Evolutionary conservation across 352 stramenopile species (phyloP).

Genomic region (Phytophthora rubi): DNA sequence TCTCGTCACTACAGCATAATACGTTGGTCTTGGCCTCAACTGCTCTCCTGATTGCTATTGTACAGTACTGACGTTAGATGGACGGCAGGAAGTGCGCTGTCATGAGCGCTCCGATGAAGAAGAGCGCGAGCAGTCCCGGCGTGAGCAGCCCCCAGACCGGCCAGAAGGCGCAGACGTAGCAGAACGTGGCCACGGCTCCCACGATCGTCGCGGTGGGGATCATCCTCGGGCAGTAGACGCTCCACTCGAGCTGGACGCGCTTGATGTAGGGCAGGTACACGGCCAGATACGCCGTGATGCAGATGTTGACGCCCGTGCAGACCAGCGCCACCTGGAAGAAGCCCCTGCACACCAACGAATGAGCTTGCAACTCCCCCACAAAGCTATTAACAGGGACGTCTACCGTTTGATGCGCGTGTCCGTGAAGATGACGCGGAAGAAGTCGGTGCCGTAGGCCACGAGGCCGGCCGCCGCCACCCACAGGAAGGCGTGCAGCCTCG

Average conservation of each 20-base stretch:
- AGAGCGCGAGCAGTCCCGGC: constrained; percentile 87
- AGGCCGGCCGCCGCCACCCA: constrained; percentile 66
- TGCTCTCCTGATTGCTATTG: not conserved
- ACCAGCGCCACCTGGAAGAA: constrained; percentile 84
- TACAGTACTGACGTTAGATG: constrained; percentile 43
- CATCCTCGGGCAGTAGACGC: constrained; percentile 93
- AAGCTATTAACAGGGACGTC: not conserved
- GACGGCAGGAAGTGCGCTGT: constrained; percentile 93
- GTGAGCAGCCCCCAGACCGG: constrained; percentile 93
- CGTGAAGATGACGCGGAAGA: constrained; percentile 73
- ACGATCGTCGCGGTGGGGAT: constrained; percentile 87
- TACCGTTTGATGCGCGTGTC: constrained; percentile 60
- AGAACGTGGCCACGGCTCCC: constrained; percentile 65
- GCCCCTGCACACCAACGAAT: constrained; percentile 39
- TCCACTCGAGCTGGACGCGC: constrained; percentile 86
- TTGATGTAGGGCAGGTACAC: constrained; percentile 90
- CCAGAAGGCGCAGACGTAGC: constrained; percentile 91
- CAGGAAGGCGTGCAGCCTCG: constrained; percentile 74
- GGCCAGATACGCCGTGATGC: constrained; percentile 88
- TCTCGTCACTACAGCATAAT: constrained; percentile 7
- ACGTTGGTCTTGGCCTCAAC: not conserved
- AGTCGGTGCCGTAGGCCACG: constrained; percentile 71
- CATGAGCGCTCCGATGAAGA: constrained; percentile 93
- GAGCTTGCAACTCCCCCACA: too few species aligned
- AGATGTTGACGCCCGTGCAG: constrained; percentile 83